Evolutionary conservation across 2,329 filamentous ascomycete species (phyloP), one percentile per base, ranked within the genome.

Genomic region (Diaporthe citriasiana): DNA sequence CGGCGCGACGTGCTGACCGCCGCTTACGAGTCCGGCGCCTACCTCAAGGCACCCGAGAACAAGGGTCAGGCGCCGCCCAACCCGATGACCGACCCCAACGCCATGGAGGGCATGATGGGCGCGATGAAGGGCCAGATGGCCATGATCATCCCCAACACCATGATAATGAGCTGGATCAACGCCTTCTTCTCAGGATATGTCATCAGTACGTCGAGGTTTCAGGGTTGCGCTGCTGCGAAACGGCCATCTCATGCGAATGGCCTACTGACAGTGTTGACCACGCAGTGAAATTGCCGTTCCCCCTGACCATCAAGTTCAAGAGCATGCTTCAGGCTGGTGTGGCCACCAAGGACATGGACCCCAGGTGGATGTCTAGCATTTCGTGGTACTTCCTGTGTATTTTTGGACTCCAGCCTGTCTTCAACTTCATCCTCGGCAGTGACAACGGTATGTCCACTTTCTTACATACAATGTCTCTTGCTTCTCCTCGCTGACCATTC

Each of bases 111-210:
- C 78, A 99, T 99, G 97, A 99, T 99, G 97, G 96, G 97, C 78
- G 98, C 98, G 95, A 97, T 99, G 94, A 99, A 99, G 90, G 95
- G 95, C 73, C 98, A 99, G 82, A 98, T 99, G 94, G 96, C 97
- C 77, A 99, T 98, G 97, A 98, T 99, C 87, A 95, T 99, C 74
- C 97, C 97, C 65, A 98, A 99, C 84, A 98, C 95, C 8, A 85
- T 99, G 82, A 99, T 99, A 78, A 99, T 99, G 97, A 97, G 96
- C 78, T 99, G 97, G 97, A 98, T 99, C 83, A 99, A 99, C 85
- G 95, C 97, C 0, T 99, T 98, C 82, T 99, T 99, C 81, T 97
- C 95, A 70, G 97, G 97, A 42, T 99, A 98, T 81, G 97, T 99
- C 63, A 98, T 99, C 76, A 95, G 95, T 97, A 87, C 80, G 91